phyloP scores from a whole-genome alignment of 805 yeast genomes.

The Ogataea trehalophila region DNA sequence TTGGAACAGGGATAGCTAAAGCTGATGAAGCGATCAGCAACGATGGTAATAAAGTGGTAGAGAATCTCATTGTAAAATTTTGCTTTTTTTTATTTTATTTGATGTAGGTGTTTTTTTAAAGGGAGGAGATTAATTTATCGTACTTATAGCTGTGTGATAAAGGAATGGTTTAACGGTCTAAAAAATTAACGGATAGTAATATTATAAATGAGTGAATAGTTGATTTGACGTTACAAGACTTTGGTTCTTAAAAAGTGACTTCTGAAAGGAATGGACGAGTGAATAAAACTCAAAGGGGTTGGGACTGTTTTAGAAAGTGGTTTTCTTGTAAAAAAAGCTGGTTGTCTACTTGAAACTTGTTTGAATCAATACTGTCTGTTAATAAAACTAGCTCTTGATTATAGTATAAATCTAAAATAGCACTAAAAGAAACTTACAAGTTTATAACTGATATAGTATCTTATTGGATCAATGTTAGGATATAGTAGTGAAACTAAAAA shows the following conservation, averaged over 20 bases:
- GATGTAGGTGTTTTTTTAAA: too few species aligned
- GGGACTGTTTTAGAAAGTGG: background rate
- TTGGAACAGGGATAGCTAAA: conserved; percentile 17
- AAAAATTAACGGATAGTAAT: conserved; percentile 16
- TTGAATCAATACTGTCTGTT: too few species aligned
- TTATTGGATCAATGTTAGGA: too few species aligned
- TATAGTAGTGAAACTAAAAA: too few species aligned
- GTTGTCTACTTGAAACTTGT: background rate
- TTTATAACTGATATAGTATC: too few species aligned
- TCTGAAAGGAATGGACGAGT: conserved; percentile 21
- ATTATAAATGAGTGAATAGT: conserved; percentile 25
- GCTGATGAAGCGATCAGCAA: conserved; percentile 10
- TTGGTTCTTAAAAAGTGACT: background rate
- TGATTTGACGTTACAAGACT: conserved; percentile 15
- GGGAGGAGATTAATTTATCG: too few species aligned
- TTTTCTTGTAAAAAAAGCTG: background rate
- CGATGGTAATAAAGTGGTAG: conserved; percentile 7
- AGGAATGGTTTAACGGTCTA: background rate
- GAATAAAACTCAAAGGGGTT: conserved; percentile 6
- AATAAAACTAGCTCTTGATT: too few species aligned
- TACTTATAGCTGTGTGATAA: too few species aligned
- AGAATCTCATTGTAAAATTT: conserved; percentile 12
- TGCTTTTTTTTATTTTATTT: too few species aligned
- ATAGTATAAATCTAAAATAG: too few species aligned
- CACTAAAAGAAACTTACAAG: too few species aligned